These are phyloP conservation scores for Hymenoscyphus fructigenus DNA, from an alignment of 2,329 filamentous ascomycete genomes.

Conservation along the genomic window DNA sequence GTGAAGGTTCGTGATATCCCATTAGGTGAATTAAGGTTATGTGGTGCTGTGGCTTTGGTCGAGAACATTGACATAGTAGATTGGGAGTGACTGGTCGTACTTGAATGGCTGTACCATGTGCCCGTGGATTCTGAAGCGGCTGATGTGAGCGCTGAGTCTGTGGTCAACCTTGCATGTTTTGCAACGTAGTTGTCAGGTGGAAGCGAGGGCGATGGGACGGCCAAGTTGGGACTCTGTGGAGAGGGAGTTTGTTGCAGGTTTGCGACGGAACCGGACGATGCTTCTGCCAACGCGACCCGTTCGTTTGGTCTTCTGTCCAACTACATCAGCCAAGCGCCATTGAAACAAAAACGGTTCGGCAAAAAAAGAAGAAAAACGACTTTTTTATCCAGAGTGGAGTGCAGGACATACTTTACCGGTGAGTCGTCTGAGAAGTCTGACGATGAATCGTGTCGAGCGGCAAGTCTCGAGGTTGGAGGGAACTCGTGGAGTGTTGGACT, in stretches of 20 bases:
- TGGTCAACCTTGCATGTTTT: slow-evolving; percentile 34
- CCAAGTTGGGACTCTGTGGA: slow-evolving; percentile 28
- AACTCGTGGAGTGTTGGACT: slow-evolving; percentile 64
- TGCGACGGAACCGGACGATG: slow-evolving; percentile 21
- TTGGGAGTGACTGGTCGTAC: slow-evolving; percentile 26
- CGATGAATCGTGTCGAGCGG: slow-evolving; percentile 10
- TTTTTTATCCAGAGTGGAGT: not conserved
- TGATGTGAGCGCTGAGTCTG: slow-evolving; percentile 32
- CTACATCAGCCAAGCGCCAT: slow-evolving; percentile 20
- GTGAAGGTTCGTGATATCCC: slow-evolving; percentile 27
- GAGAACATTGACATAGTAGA: slow-evolving; percentile 39
- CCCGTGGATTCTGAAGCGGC: slow-evolving; percentile 30
- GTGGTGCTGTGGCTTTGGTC: slow-evolving; percentile 35
- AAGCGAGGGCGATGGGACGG: slow-evolving; percentile 25
- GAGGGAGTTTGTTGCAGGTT: slow-evolving; percentile 16
- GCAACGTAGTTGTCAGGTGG: slow-evolving; percentile 18
- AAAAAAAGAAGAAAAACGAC: slow-evolving; percentile 4
- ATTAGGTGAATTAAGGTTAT: slow-evolving; percentile 28
- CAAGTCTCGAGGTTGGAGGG: slow-evolving; percentile 34
- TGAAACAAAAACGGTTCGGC: slow-evolving; percentile 20
- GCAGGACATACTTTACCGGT: slow-evolving; percentile 18
- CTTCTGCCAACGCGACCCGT: slow-evolving; percentile 25
- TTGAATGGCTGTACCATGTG: slow-evolving; percentile 34
- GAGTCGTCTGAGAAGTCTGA: slow-evolving; percentile 7
- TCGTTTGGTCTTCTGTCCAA: slow-evolving; percentile 29